These are phyloP conservation scores for Penicillium sp. DNA, from an alignment of 2,329 filamentous ascomycete species.

Conservation along the genomic window DNA sequence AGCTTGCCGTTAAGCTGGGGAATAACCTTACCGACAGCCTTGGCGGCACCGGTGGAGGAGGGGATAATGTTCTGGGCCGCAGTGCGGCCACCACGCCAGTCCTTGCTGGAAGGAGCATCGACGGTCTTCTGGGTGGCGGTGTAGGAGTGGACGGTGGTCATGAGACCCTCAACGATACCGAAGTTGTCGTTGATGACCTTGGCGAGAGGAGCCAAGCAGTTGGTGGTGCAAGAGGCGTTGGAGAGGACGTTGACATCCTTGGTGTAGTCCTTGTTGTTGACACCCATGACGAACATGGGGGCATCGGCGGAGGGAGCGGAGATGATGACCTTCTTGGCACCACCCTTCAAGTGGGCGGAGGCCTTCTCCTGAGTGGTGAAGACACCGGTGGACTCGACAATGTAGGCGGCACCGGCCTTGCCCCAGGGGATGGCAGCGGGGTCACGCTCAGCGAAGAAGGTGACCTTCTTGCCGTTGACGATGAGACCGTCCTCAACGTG, in stretches of 20 bases:
- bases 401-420: conserved; percentile 83
- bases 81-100: conserved; percentile 98
- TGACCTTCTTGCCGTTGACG: conserved; percentile 92
- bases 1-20: conserved; percentile 98
- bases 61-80: conserved; percentile 99
- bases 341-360: conserved; percentile 87
- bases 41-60: conserved; percentile 97
- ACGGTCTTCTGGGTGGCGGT: conserved; percentile 99
- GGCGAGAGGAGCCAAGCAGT: conserved; percentile 98
- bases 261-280: conserved; percentile 94
- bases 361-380: conserved; percentile 99
- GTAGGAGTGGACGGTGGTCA: conserved; percentile 99
- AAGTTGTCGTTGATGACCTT: conserved; percentile 99
- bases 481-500: conserved; percentile 65
- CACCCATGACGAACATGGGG: conserved; percentile 99
- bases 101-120: conserved; percentile 95
- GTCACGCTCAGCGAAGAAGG: conserved; percentile 92
- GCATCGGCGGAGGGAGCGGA: conserved; percentile 65
- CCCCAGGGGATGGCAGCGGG: conserved; percentile 86
- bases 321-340: conserved; percentile 95
- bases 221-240: conserved; percentile 99
- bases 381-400: conserved; percentile 97
- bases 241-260: conserved; percentile 89
- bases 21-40: conserved; percentile 99
- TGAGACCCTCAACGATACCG: conserved; percentile 95